Percentiles rank a stretch among this genome's conserved stretches.
These are phyloP conservation scores for Penicillium sp. DNA, from an alignment of 2,329 filamentous ascomycete genomes.

Conservation along the genomic window DNA sequence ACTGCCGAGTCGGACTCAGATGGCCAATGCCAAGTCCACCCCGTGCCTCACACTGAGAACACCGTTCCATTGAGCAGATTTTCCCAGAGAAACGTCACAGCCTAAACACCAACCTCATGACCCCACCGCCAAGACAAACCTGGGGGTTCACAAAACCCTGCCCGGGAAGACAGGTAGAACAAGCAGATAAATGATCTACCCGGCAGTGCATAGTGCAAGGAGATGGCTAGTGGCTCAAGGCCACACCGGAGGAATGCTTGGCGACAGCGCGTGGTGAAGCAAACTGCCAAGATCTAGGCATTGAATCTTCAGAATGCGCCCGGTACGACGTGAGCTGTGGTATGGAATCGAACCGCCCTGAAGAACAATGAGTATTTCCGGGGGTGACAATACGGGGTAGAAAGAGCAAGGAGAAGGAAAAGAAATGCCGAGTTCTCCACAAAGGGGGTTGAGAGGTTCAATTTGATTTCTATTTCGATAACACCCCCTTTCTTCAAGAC, in stretches of 20 bases:
- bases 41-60: not conserved
- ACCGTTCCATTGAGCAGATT: not conserved
- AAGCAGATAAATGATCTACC: conserved; percentile 11
- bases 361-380: not conserved
- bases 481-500: conserved; percentile 4
- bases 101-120: not conserved
- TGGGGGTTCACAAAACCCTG: not conserved
- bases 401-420: conserved; percentile 1
- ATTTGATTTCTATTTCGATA: not conserved
- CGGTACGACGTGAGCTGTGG: not conserved
- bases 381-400: conserved; percentile 8
- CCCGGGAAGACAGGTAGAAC: not conserved
- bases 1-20: not conserved
- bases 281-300: conserved; percentile 11
- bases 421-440: not conserved
- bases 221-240: not conserved
- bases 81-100: not conserved
- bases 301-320: conserved; percentile 10
- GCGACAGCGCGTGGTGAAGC: conserved; percentile 3
- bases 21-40: conserved; percentile 3
- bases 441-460: conserved; percentile 3
- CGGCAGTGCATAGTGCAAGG: conserved; percentile 1
- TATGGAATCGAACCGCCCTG: not conserved
- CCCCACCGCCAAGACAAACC: not conserved
- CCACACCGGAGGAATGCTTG: conserved; percentile 10